Conservation (phyloP, 192 early-diverging fungal genomes). For the Coemansia guatemalensis region DNA sequence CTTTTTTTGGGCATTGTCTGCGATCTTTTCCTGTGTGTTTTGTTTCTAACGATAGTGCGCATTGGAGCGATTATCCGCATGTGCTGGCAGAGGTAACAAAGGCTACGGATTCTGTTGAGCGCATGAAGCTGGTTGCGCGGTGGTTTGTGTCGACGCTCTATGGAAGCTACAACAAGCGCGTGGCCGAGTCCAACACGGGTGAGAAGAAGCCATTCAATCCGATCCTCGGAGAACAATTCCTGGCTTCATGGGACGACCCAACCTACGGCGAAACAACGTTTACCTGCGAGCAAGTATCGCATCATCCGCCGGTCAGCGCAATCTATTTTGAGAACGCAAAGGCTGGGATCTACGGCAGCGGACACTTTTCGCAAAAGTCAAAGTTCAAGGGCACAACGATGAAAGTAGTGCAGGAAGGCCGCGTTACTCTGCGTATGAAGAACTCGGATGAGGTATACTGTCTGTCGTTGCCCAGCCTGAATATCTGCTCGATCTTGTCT, state of each 20-base stretch:
- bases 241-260: slow-evolving; percentile 60
- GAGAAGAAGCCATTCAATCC: slow-evolving; percentile 80
- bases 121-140: slow-evolving; percentile 65
- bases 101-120: slow-evolving; percentile 58
- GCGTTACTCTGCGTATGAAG: slow-evolving; percentile 63
- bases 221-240: slow-evolving; percentile 68
- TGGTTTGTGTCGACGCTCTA: slow-evolving; percentile 83
- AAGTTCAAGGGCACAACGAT: slow-evolving; percentile 74
- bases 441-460: slow-evolving; percentile 66
- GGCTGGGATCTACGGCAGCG: slow-evolving; percentile 60
- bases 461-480: slow-evolving; percentile 70
- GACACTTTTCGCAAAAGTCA: slow-evolving; percentile 63
- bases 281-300: slow-evolving; percentile 68
- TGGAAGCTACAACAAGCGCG: slow-evolving; percentile 71
- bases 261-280: slow-evolving; percentile 56
- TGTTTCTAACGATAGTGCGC: slow-evolving; percentile 27
- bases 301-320: slow-evolving; percentile 73
- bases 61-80: slow-evolving; percentile 64
- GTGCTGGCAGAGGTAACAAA: slow-evolving; percentile 67
- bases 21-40: neutral
- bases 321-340: slow-evolving; percentile 64
- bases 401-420: slow-evolving; percentile 76
- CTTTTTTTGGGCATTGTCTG: neutral
- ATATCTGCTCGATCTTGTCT: slow-evolving; percentile 72
- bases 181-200: slow-evolving; percentile 61